These are phyloP conservation scores for Claviceps quebecensis DNA, from an alignment of 2,329 filamentous ascomycete species.

Conservation along the genomic window DNA sequence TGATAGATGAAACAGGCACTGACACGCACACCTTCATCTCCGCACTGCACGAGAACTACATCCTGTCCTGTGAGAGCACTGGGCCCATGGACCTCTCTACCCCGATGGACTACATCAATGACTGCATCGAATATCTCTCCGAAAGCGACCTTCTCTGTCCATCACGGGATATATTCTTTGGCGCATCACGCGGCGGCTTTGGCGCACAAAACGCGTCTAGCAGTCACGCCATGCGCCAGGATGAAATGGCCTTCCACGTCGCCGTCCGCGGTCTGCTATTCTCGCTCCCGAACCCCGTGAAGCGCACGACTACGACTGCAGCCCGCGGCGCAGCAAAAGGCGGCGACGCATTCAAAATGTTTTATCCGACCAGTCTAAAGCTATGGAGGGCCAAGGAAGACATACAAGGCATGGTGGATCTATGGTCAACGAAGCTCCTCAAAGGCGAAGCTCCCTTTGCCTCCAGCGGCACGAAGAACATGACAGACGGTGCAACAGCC, in stretches of 20 bases:
- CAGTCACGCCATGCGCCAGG: constrained; percentile 69
- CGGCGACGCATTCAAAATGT: constrained; percentile 71
- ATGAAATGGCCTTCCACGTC: constrained; percentile 87
- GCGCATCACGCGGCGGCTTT: constrained; percentile 38
- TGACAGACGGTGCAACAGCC: constrained; percentile 32
- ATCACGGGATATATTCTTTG: constrained; percentile 55
- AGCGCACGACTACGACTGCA: constrained; percentile 37
- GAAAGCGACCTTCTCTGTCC: constrained; percentile 75
- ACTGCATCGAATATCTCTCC: constrained; percentile 77
- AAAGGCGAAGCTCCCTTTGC: constrained; percentile 33
- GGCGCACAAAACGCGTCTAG: constrained; percentile 36
- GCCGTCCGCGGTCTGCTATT: constrained; percentile 79
- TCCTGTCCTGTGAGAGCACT: constrained; percentile 59
- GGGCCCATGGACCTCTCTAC: constrained; percentile 36
- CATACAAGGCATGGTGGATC: constrained; percentile 56
- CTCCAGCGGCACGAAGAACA: constrained; percentile 13
- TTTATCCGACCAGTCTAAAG: constrained; percentile 73
- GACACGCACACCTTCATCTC: constrained; percentile 84
- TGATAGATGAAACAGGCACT: constrained; percentile 90
- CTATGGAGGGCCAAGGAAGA: constrained; percentile 78
- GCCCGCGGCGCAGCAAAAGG: constrained; percentile 20
- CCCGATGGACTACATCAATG: constrained; percentile 65
- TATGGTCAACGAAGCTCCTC: constrained; percentile 50
- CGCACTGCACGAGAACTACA: constrained; percentile 86
- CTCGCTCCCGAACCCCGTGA: constrained; percentile 73